phyloP scores from a whole-genome alignment of 2,329 filamentous ascomycete genomes.

The Aspergillus nomiae region DNA sequence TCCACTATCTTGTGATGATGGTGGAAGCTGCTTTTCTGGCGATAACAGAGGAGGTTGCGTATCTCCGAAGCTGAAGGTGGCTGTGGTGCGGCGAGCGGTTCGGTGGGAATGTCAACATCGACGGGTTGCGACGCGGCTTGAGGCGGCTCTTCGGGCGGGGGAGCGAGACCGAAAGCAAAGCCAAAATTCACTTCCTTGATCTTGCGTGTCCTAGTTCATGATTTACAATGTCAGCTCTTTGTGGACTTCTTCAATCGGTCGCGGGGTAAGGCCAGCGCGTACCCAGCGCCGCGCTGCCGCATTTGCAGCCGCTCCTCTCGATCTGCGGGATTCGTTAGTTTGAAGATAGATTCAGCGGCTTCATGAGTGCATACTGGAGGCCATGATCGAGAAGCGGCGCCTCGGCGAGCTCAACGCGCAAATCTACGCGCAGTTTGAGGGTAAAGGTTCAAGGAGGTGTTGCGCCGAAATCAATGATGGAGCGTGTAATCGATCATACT shows the following conservation, averaged over 20 bases:
- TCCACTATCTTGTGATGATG: slow-evolving; percentile 15
- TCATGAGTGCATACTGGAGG: slow-evolving; percentile 36
- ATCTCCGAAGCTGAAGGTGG: slow-evolving; percentile 14
- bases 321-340: slow-evolving; percentile 35
- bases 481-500: slow-evolving; percentile 2
- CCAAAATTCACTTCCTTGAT: slow-evolving; percentile 53
- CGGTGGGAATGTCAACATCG: slow-evolving; percentile 19
- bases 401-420: slow-evolving; percentile 34
- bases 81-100: slow-evolving; percentile 22
- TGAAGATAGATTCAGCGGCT: neutral
- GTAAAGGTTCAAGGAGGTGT: neutral
- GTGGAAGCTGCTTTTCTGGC: slow-evolving; percentile 18
- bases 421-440: slow-evolving; percentile 20
- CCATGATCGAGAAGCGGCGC: slow-evolving; percentile 39
- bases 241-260: slow-evolving; percentile 12
- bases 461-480: slow-evolving; percentile 10
- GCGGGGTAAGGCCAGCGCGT: slow-evolving; percentile 37
- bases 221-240: slow-evolving; percentile 25
- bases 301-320: slow-evolving; percentile 58
- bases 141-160: slow-evolving; percentile 20
- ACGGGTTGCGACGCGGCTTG: slow-evolving; percentile 30
- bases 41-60: slow-evolving; percentile 13
- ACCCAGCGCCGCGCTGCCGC: slow-evolving; percentile 61
- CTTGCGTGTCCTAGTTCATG: slow-evolving; percentile 46
- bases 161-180: slow-evolving; percentile 47